Conservation (phyloP, 2,329 filamentous ascomycete species). For the Sporothrix pseudoabietina region DNA sequence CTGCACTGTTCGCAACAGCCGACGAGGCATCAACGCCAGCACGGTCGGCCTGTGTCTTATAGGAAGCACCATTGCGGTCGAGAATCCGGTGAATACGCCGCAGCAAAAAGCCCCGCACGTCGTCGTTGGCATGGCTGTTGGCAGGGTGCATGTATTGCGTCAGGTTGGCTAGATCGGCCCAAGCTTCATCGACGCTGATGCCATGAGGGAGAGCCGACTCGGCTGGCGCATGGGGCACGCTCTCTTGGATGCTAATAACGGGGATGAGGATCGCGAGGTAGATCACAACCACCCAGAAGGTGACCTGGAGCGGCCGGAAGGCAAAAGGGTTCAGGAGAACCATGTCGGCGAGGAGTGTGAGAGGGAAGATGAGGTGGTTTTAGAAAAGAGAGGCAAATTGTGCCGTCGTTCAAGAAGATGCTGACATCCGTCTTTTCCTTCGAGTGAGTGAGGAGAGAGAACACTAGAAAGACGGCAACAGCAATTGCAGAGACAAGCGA, state of each 20-base stretch:
- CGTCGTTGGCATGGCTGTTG: conserved; percentile 82
- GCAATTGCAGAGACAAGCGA: neutral
- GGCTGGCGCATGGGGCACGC: conserved; percentile 67
- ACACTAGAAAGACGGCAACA: neutral
- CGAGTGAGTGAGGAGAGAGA: neutral
- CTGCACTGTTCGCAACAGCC: neutral
- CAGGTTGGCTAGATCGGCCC: conserved; percentile 77
- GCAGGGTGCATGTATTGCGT: conserved; percentile 81
- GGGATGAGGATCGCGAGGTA: conserved; percentile 78
- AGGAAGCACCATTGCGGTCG: conserved; percentile 58
- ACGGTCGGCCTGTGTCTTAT: conserved; percentile 44
- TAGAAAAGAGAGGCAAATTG: neutral
- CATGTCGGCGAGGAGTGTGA: conserved; percentile 25
- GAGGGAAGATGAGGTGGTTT: too few relatives aligned
- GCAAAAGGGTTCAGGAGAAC: conserved; percentile 59
- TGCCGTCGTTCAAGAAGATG: conserved; percentile 14
- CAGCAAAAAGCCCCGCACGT: conserved; percentile 75
- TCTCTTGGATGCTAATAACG: conserved; percentile 72
- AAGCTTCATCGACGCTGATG: conserved; percentile 81
- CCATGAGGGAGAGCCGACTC: conserved; percentile 57
- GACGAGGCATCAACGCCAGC: neutral
- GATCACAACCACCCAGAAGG: conserved; percentile 71
- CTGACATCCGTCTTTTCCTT: conserved; percentile 12
- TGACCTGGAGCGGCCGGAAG: conserved; percentile 81
- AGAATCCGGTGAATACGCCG: conserved; percentile 70